phyloP scores from a whole-genome alignment of 1,284 basidiomycete species.

The Taiwanofungus camphoratus region DNA sequence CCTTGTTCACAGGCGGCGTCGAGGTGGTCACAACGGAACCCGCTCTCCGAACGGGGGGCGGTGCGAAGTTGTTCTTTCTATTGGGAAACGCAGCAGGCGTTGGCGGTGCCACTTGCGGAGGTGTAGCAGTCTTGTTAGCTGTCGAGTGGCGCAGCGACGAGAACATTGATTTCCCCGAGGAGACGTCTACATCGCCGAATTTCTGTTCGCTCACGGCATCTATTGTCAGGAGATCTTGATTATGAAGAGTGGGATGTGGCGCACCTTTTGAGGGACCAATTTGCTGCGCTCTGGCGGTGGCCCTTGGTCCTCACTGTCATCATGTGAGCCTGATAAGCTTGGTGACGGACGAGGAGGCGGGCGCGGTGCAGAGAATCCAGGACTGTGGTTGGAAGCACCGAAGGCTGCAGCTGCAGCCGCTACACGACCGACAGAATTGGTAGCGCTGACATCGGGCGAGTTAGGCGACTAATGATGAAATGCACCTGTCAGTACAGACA shows the following conservation, averaged over 20 bases:
- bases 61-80: conserved; percentile 42
- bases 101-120: conserved; percentile 32
- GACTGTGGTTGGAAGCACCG: conserved; percentile 6
- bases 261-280: conserved; percentile 27
- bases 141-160: conserved; percentile 39
- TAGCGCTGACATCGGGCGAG: conserved; percentile 10
- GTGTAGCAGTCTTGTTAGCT: conserved; percentile 33
- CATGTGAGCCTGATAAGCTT: conserved; percentile 12
- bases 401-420: conserved; percentile 27
- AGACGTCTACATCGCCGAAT: conserved; percentile 54
- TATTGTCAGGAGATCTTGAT: not conserved
- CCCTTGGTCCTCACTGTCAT: conserved; percentile 8
- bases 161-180: conserved; percentile 47
- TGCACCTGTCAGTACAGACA: not conserved
- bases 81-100: conserved; percentile 43
- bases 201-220: conserved; percentile 30
- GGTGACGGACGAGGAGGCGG: conserved; percentile 21
- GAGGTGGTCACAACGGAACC: conserved; percentile 21
- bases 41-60: conserved; percentile 44
- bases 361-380: conserved; percentile 15
- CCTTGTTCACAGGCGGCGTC: conserved; percentile 16
- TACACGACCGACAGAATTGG: conserved; percentile 23
- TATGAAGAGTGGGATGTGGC: conserved; percentile 1
- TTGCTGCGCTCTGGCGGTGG: conserved; percentile 12
- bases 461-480: not conserved